Evolutionary conservation across 768 basidiomycete genomes (phyloP).

Genomic region (Suillus subalutaceus): DNA sequence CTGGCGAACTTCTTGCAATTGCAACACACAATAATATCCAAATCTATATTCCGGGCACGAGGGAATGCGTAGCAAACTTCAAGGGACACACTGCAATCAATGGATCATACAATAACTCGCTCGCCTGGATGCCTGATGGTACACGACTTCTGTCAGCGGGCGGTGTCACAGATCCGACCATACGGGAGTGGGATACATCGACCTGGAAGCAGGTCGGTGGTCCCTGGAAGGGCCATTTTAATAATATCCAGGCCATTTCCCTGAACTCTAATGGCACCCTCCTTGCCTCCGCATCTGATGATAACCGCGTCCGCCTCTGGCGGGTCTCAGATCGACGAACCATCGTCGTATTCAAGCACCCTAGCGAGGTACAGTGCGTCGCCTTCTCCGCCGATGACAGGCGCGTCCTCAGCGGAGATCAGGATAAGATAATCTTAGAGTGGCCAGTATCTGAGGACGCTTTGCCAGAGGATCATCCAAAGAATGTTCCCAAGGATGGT

Average conservation of each 20-base stretch:
- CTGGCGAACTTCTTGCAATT: not conserved
- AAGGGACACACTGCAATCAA: not conserved
- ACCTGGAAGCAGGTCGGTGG: not conserved
- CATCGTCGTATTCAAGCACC: not conserved
- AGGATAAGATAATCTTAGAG: not conserved
- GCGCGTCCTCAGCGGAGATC: not conserved
- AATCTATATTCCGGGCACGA: not conserved
- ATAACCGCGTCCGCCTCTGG: not conserved
- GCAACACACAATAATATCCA: not conserved
- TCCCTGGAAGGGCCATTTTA: not conserved
- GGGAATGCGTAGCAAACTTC: not conserved
- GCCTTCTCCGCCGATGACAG: not conserved
- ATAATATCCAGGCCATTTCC: not conserved
- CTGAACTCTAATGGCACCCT: not conserved
- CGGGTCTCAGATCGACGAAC: not conserved
- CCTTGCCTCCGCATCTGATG: not conserved
- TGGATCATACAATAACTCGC: not conserved
- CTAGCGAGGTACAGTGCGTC: not conserved
- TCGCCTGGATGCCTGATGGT: not conserved
- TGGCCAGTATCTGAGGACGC: not conserved
- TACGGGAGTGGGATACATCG: not conserved
- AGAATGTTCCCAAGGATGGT: not conserved
- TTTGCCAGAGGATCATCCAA: not conserved
- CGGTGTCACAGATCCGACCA: not conserved
- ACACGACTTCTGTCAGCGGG: not conserved